Percentiles rank a stretch among this genome's conserved stretches.
These are phyloP conservation scores for Rubroshorea leprosula DNA, from an alignment of 345 rosid genomes.

Conservation along the genomic window DNA sequence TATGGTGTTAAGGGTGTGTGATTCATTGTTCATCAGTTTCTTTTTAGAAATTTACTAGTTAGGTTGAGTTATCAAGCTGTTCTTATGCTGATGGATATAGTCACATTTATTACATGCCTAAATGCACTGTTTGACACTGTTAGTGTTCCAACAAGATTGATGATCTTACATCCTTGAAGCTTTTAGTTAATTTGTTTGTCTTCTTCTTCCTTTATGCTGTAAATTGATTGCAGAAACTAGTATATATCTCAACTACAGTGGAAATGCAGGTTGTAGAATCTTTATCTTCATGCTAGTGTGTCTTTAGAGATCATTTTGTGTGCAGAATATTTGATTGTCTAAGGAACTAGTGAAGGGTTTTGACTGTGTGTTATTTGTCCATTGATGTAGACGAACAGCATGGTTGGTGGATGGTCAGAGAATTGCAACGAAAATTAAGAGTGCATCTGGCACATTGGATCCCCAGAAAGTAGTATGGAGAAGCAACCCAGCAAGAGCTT, in stretches of 20 bases:
- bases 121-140: too few species aligned
- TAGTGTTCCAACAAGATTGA: not conserved
- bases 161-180: not conserved
- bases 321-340: not conserved
- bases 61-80: not conserved
- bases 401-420: conserved; percentile 87
- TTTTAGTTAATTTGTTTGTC: not conserved
- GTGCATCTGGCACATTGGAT: conserved; percentile 52
- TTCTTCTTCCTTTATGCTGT: not conserved
- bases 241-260: not conserved
- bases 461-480: conserved; percentile 52
- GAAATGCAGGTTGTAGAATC: too few species aligned
- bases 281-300: not conserved
- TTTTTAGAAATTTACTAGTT: not conserved
- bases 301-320: not conserved
- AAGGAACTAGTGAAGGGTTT: not conserved
- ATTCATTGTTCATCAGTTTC: not conserved
- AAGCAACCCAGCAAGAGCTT: conserved; percentile 77
- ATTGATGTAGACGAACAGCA: conserved; percentile 45
- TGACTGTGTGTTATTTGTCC: not conserved
- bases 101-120: not conserved
- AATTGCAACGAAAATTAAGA: conserved; percentile 78
- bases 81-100: not conserved
- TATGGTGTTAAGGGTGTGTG: not conserved
- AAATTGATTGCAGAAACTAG: not conserved